A percentile compares a stretch with the other conserved stretches of the same genome.
Conservation (phyloP, 1,139 yeast genomes). For the Suzukiozyma palmioleophila region DNA sequence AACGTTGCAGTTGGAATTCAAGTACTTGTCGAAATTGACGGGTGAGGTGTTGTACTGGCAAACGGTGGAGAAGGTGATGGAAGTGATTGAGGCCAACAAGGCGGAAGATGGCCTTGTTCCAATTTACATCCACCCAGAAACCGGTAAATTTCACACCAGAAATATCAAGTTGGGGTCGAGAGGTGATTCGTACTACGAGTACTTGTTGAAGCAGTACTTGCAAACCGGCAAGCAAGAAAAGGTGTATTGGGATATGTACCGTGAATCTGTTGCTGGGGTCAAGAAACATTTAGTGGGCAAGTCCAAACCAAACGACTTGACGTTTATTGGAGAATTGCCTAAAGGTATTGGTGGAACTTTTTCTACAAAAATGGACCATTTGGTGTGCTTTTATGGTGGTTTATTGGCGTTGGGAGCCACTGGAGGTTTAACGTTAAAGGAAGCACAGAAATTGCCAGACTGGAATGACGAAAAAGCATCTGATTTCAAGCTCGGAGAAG, state of each 20-base stretch:
- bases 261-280: constrained; percentile 70
- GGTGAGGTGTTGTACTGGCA: constrained; percentile 81
- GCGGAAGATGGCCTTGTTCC: constrained; percentile 82
- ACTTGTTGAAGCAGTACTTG: constrained; percentile 77
- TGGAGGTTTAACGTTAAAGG: constrained; percentile 55
- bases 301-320: constrained; percentile 59
- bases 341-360: constrained; percentile 56
- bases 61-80: constrained; percentile 68
- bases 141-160: constrained; percentile 63
- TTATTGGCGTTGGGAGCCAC: constrained; percentile 85
- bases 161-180: constrained; percentile 80
- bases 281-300: constrained; percentile 56
- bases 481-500: constrained; percentile 70
- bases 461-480: constrained; percentile 35
- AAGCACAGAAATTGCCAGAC: constrained; percentile 27
- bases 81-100: constrained; percentile 49
- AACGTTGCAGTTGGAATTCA: constrained; percentile 84
- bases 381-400: constrained; percentile 92
- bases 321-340: constrained; percentile 77
- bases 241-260: constrained; percentile 70
- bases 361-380: constrained; percentile 87
- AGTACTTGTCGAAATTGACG: constrained; percentile 74
- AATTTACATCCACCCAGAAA: constrained; percentile 69
- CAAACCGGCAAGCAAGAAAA: constrained; percentile 64
- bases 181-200: constrained; percentile 93